These are phyloP conservation scores for Neonothopanus nambi DNA, from an alignment of 1,284 basidiomycete species.

Conservation along the genomic window DNA sequence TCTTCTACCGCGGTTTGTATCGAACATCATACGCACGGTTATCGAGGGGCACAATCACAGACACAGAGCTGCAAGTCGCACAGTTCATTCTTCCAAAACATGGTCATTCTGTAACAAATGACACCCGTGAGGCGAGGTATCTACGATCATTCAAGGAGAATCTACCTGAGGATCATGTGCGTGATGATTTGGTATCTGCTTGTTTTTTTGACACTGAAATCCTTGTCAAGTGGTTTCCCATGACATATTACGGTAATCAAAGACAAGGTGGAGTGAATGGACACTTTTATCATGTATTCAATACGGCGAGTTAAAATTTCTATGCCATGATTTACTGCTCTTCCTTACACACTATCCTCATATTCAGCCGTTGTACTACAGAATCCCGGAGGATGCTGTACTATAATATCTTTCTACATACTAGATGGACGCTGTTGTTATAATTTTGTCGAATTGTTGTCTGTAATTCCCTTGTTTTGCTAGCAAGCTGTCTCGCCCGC, in stretches of 20 bases:
- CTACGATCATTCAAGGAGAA: constrained; percentile 66
- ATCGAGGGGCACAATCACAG: constrained; percentile 71
- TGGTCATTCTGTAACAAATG: constrained; percentile 53
- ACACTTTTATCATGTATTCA: constrained; percentile 77
- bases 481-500: too few relatives aligned
- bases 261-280: constrained; percentile 59
- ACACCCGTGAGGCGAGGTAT: constrained; percentile 65
- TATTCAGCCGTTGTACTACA: constrained; percentile 9
- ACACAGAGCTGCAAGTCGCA: constrained; percentile 78
- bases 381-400: constrained; percentile 4
- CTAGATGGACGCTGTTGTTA: too few relatives aligned
- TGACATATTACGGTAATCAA: constrained; percentile 62
- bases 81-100: constrained; percentile 76
- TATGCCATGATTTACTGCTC: not conserved
- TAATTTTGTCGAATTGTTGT: too few relatives aligned
- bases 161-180: constrained; percentile 61
- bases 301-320: constrained; percentile 52
- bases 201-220: not conserved
- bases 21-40: constrained; percentile 75
- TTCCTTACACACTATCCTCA: not conserved
- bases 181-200: constrained; percentile 27
- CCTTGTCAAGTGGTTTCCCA: constrained; percentile 69
- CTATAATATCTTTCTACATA: too few relatives aligned
- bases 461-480: too few relatives aligned
- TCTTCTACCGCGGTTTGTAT: constrained; percentile 81